phyloP scores from a whole-genome alignment of 1,284 basidiomycete species.

The Stereum hirsutum region DNA sequence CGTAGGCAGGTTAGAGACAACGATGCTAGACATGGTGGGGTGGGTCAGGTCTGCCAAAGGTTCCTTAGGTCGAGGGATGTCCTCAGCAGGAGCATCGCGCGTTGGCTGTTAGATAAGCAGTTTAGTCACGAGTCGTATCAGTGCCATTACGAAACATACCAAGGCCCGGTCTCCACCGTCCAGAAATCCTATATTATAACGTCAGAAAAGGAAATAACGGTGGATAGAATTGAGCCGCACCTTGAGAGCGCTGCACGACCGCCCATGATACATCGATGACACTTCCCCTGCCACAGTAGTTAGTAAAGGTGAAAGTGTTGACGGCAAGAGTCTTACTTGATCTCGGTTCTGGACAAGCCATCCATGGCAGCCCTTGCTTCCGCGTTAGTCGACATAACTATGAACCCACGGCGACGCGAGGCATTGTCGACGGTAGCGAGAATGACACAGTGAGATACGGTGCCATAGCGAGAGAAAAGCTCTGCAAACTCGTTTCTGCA shows the following conservation, averaged over 20 bases:
- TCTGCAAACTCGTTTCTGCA: constrained; percentile 49
- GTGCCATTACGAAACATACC: constrained; percentile 26
- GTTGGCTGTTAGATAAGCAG: background rate
- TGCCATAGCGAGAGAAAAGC: constrained; percentile 54
- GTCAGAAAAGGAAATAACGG: background rate
- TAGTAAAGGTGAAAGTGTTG: background rate
- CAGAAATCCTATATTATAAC: constrained; percentile 44
- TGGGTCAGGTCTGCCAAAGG: constrained; percentile 19
- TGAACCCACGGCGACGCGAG: constrained; percentile 68
- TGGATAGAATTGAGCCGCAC: constrained; percentile 21
- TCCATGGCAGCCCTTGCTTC: constrained; percentile 62
- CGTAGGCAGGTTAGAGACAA: constrained; percentile 58
- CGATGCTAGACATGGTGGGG: constrained; percentile 20
- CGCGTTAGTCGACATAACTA: constrained; percentile 65
- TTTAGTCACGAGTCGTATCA: constrained; percentile 10
- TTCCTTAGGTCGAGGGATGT: constrained; percentile 10
- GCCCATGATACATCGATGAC: constrained; percentile 73
- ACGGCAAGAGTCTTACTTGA: constrained; percentile 37
- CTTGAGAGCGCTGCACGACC: constrained; percentile 73
- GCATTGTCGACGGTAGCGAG: constrained; percentile 73
- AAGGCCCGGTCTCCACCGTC: constrained; percentile 71
- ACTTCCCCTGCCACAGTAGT: constrained; percentile 39
- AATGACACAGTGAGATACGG: constrained; percentile 64
- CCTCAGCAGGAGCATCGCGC: constrained; percentile 13
- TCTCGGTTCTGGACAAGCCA: constrained; percentile 51